Percentiles rank a stretch among this genome's conserved stretches.
Conservation (phyloP, 75 land plant genomes). For the Azolla pinnata region DNA sequence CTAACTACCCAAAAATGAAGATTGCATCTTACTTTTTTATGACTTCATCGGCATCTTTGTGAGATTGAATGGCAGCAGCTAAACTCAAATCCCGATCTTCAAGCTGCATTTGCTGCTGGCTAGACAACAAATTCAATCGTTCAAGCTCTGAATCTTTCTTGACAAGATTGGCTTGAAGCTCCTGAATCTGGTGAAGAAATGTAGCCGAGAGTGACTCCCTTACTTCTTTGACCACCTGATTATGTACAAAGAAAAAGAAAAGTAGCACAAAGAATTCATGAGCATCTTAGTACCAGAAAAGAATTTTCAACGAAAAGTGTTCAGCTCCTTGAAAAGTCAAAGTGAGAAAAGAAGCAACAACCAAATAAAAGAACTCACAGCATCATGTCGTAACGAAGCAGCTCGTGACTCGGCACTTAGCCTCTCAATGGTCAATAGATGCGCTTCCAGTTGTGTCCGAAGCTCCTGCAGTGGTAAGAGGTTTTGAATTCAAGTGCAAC, state of each 20-base stretch:
- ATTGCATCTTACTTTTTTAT: constrained; percentile 66
- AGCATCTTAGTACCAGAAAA: too few relatives aligned
- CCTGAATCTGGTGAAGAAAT: constrained; percentile 45
- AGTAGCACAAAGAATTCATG: too few relatives aligned
- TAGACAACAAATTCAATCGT: constrained; percentile 23
- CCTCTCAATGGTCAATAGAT: constrained; percentile 51
- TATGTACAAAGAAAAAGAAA: too few relatives aligned
- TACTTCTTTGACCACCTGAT: constrained; percentile 63
- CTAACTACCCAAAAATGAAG: too few relatives aligned
- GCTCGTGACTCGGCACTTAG: constrained; percentile 52
- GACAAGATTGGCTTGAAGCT: constrained; percentile 32
- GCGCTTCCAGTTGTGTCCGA: constrained; percentile 67
- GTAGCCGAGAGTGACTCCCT: constrained; percentile 43
- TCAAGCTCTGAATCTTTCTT: constrained; percentile 45
- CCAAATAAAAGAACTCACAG: constrained; percentile 38
- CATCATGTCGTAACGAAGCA: constrained; percentile 50
- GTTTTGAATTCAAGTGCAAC: too few relatives aligned
- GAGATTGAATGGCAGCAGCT: constrained; percentile 64
- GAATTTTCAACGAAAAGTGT: too few relatives aligned
- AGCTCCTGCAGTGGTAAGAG: constrained; percentile 66
- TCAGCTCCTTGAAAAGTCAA: too few relatives aligned
- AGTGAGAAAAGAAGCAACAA: too few relatives aligned
- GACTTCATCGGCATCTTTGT: constrained; percentile 78
- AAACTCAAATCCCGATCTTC: constrained; percentile 76
- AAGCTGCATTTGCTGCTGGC: constrained; percentile 41